A percentile compares a stretch with the other conserved stretches of the same genome.
Evolutionary conservation across 2,329 filamentous ascomycete species (phyloP).

Genomic region (Cladosporium sp.): DNA sequence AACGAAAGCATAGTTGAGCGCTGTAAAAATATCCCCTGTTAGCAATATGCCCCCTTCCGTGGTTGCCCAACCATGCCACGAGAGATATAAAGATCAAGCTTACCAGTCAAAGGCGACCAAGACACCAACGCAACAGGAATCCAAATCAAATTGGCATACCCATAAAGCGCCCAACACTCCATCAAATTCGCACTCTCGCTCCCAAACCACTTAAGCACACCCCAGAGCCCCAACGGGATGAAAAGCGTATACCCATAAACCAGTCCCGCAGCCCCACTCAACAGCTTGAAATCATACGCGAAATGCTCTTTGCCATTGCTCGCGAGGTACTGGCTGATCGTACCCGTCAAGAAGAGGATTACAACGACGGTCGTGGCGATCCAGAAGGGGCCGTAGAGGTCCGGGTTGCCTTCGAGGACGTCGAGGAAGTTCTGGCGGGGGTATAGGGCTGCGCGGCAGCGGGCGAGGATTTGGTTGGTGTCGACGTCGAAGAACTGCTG

Average conservation of each 20-base stretch:
- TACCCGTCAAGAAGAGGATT: constrained; percentile 91
- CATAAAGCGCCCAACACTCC: constrained; percentile 93
- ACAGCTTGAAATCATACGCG: constrained; percentile 82
- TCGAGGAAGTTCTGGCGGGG: constrained; percentile 94
- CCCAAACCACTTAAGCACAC: constrained; percentile 88
- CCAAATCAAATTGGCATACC: constrained; percentile 96
- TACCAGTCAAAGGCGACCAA: constrained; percentile 74
- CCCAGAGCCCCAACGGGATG: constrained; percentile 81
- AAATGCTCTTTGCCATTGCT: constrained; percentile 66
- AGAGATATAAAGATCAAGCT: constrained; percentile 16
- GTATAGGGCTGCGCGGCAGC: constrained; percentile 84
- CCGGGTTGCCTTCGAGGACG: constrained; percentile 92
- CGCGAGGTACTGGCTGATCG: constrained; percentile 85
- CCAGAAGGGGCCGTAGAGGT: constrained; percentile 97
- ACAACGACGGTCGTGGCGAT: constrained; percentile 96
- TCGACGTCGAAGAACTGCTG: constrained; percentile 98
- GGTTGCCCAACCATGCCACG: not conserved
- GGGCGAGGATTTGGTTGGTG: constrained; percentile 78
- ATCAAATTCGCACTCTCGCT: constrained; percentile 89
- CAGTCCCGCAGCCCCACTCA: constrained; percentile 86
- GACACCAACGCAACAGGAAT: constrained; percentile 88
- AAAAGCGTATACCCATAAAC: constrained; percentile 89
- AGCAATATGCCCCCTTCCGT: constrained; percentile 4
- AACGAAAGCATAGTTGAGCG: constrained; percentile 92
- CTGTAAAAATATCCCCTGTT: constrained; percentile 21